Evolutionary conservation across 1,284 basidiomycete species (phyloP).

Genomic region (Somion occarium): DNA sequence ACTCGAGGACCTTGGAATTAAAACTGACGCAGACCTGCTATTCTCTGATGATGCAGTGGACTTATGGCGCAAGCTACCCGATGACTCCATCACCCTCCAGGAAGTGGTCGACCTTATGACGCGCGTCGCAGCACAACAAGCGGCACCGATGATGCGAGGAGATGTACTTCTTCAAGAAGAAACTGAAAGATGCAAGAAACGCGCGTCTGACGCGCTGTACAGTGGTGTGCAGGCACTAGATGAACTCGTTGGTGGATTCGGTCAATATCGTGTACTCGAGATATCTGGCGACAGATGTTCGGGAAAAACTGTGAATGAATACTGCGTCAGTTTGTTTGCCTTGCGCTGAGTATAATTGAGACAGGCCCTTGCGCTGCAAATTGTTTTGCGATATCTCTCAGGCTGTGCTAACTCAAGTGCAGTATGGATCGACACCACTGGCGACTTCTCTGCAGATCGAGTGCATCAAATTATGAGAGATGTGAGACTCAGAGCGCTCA

Average conservation of each 20-base stretch:
- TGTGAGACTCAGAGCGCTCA: too few relatives aligned
- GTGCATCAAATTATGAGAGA: slow-evolving; percentile 21
- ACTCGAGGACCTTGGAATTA: slow-evolving; percentile 41
- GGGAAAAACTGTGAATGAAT: slow-evolving; percentile 59
- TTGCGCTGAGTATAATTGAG: not conserved
- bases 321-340: not conserved
- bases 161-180: slow-evolving; percentile 32
- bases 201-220: slow-evolving; percentile 23
- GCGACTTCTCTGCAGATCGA: slow-evolving; percentile 55
- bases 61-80: slow-evolving; percentile 47
- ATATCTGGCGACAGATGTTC: slow-evolving; percentile 57
- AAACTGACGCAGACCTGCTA: slow-evolving; percentile 54
- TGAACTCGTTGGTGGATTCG: slow-evolving; percentile 42
- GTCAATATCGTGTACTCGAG: slow-evolving; percentile 49
- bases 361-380: slow-evolving; percentile 54
- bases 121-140: slow-evolving; percentile 34
- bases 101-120: slow-evolving; percentile 40
- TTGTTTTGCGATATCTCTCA: slow-evolving; percentile 48
- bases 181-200: slow-evolving; percentile 19
- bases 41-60: slow-evolving; percentile 43
- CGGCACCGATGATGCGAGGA: slow-evolving; percentile 39
- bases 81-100: slow-evolving; percentile 36
- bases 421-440: slow-evolving; percentile 69
- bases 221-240: slow-evolving; percentile 46
- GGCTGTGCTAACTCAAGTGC: slow-evolving; percentile 32